Percentiles rank a stretch among this genome's conserved stretches.
Evolutionary conservation across 768 basidiomycete genomes (phyloP).

Genomic region (Nidula microcarpa): DNA sequence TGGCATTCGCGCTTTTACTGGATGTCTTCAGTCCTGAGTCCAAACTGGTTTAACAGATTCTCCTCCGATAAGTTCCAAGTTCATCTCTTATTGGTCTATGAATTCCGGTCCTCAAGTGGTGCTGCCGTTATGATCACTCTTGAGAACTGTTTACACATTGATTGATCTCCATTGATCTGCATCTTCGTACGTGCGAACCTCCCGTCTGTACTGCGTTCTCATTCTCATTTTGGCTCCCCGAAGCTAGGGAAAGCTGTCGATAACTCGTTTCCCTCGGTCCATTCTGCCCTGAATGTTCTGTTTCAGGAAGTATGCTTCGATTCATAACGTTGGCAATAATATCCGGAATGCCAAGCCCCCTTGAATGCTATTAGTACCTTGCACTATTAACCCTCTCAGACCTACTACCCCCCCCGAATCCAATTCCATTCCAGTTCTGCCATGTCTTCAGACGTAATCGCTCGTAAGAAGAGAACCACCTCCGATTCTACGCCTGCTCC

Average conservation of each 20-base stretch:
- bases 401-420: slow-evolving; percentile 1
- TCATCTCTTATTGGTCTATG: slow-evolving; percentile 4
- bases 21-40: too few relatives aligned
- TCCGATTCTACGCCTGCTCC: slow-evolving; percentile 25
- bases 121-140: slow-evolving; percentile 2
- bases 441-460: slow-evolving; percentile 26
- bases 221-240: slow-evolving; percentile 18
- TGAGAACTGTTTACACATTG: background rate
- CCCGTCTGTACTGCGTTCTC: slow-evolving; percentile 8
- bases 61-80: too few relatives aligned
- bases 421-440: slow-evolving; percentile 4
- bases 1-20: too few relatives aligned
- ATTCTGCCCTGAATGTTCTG: slow-evolving; percentile 16
- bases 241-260: slow-evolving; percentile 16
- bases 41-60: too few relatives aligned
- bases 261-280: slow-evolving; percentile 21
- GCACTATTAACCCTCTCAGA: too few relatives aligned
- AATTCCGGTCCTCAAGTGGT: slow-evolving; percentile 2
- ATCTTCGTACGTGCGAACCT: too few relatives aligned
- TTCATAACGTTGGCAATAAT: slow-evolving; percentile 15
- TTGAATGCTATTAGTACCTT: too few relatives aligned
- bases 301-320: slow-evolving; percentile 15
- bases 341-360: slow-evolving; percentile 16
- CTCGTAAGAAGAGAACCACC: slow-evolving; percentile 22
- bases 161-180: background rate